phyloP scores from a whole-genome alignment of 164 flowering plant genomes.

The Tinospora cordifolia region DNA sequence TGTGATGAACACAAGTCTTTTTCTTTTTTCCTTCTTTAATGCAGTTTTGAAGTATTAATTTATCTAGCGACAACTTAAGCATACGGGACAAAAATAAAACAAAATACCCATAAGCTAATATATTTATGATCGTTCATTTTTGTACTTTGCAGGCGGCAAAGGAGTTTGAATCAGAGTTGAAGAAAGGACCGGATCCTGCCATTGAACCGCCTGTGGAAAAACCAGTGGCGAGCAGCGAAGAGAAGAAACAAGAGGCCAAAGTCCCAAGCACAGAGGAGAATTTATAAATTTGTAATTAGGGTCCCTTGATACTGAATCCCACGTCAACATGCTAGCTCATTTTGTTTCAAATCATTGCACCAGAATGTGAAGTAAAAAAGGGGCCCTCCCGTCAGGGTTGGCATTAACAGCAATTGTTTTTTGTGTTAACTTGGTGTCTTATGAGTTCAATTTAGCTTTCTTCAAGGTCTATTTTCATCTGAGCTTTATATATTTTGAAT shows the following conservation, averaged over 20 bases:
- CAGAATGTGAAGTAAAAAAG: not conserved
- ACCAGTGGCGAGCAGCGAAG: slow-evolving; percentile 32
- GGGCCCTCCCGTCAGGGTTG: not conserved
- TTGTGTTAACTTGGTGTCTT: not conserved
- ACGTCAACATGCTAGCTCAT: not conserved
- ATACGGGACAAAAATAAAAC: not conserved
- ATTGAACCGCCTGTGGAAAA: slow-evolving; percentile 31
- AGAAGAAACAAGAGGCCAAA: slow-evolving; percentile 36
- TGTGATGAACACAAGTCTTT: too few relatives aligned
- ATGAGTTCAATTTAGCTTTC: not conserved
- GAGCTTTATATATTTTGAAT: too few relatives aligned
- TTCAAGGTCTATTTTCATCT: not conserved
- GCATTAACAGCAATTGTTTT: not conserved
- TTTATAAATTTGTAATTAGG: not conserved
- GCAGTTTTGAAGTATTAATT: too few relatives aligned
- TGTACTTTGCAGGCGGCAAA: slow-evolving; percentile 62
- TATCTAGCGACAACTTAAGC: too few relatives aligned
- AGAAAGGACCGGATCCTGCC: slow-evolving; percentile 47
- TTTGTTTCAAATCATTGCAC: not conserved
- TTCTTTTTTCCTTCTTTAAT: too few relatives aligned
- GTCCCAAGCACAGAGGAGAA: slow-evolving; percentile 46
- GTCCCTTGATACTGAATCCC: not conserved
- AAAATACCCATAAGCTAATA: not conserved
- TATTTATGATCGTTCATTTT: not conserved
- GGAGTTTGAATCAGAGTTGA: slow-evolving; percentile 75